These are phyloP conservation scores for Aureobasidium sp. DNA, from an alignment of 2,329 filamentous ascomycete species.

Conservation along the genomic window DNA sequence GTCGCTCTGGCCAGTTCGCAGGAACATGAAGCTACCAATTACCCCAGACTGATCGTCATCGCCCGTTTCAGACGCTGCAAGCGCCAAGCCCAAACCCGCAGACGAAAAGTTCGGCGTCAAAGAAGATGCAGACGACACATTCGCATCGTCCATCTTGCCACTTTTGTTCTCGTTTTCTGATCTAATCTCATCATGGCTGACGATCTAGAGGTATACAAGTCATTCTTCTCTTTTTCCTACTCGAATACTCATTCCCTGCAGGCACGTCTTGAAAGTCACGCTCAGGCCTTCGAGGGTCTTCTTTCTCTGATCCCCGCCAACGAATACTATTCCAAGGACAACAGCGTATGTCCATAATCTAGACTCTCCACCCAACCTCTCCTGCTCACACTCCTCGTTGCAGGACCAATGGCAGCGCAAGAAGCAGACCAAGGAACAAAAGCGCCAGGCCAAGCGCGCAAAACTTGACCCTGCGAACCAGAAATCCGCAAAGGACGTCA, in stretches of 20 bases:
- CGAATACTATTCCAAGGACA: slow-evolving; percentile 75
- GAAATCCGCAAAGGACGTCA: slow-evolving; percentile 86
- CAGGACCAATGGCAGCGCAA: slow-evolving; percentile 92
- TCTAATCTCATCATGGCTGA: slow-evolving; percentile 18
- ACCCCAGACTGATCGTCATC: slow-evolving; percentile 6
- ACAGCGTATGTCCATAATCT: slow-evolving; percentile 55
- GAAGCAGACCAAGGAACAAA: slow-evolving; percentile 91
- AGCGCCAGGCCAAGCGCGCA: slow-evolving; percentile 70
- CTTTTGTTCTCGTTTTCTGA: neutral
- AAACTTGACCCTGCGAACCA: slow-evolving; percentile 88
- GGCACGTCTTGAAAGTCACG: slow-evolving; percentile 50
- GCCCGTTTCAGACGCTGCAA: neutral
- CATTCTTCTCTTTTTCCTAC: neutral
- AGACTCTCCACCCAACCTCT: neutral
- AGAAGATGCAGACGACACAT: neutral
- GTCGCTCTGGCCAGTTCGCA: slow-evolving; percentile 3
- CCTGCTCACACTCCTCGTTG: slow-evolving; percentile 18
- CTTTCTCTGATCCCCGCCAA: slow-evolving; percentile 84
- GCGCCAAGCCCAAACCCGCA: neutral
- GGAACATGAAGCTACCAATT: neutral
- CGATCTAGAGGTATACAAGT: slow-evolving; percentile 23
- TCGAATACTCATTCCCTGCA: slow-evolving; percentile 24
- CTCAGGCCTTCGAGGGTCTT: slow-evolving; percentile 78
- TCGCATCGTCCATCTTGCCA: neutral
- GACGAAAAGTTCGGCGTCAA: slow-evolving; percentile 5